Evolutionary conservation across 257 asterid species (phyloP).

Genomic region (Solanum peruvianum): DNA sequence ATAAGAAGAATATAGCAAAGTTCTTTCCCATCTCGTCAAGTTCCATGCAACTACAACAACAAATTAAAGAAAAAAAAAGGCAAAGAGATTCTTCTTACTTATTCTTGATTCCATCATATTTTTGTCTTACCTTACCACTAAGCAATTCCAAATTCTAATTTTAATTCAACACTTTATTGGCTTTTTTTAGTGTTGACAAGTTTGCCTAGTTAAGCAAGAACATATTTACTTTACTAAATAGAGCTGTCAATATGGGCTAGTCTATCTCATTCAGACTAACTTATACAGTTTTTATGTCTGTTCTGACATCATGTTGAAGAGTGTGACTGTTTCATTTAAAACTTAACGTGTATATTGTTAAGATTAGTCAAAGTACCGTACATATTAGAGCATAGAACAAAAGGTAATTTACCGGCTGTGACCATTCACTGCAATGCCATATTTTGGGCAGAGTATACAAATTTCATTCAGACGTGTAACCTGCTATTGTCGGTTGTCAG

Average conservation of each 20-base stretch:
- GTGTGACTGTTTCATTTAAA: no score
- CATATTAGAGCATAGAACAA: background rate
- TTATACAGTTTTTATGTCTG: fast-evolving
- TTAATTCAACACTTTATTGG: background rate
- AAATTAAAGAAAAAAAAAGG: background rate
- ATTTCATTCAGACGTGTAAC: conserved; percentile 31
- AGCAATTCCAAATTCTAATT: background rate
- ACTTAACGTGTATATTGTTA: background rate
- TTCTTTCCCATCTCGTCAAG: background rate
- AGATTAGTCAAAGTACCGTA: background rate
- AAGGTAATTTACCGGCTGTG: conserved; percentile 14
- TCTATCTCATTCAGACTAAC: fast-evolving
- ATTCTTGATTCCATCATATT: background rate
- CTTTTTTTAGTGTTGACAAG: background rate
- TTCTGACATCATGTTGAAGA: background rate
- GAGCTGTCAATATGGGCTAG: no score
- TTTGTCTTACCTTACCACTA: conserved; percentile 30
- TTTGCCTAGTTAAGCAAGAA: background rate
- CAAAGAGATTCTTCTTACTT: background rate
- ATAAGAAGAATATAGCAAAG: conserved; percentile 17
- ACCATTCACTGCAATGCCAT: conserved; percentile 34
- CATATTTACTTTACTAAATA: background rate
- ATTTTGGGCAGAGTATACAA: conserved; percentile 36
- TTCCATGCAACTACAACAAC: background rate
- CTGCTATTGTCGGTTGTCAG: conserved; percentile 45